A percentile compares a stretch with the other conserved stretches of the same genome.
These are phyloP conservation scores for Leptomonas pyrrhocoris DNA, from an alignment of 208 protist genomes.

Conservation along the genomic window DNA sequence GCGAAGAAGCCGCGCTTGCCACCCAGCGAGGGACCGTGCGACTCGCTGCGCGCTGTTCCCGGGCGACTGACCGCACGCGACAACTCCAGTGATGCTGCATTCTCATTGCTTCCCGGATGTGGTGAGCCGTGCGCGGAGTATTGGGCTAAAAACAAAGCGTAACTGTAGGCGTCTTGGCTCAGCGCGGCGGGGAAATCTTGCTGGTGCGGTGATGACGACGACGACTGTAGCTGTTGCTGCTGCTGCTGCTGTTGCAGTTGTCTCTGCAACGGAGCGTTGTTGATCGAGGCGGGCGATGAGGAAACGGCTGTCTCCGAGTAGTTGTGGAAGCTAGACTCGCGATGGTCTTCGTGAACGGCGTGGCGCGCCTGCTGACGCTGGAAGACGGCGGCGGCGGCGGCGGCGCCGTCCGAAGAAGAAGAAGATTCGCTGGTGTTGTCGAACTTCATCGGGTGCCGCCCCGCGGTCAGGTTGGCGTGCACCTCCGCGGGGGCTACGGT, in stretches of 20 bases:
- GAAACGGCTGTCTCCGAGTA: constrained; percentile 14
- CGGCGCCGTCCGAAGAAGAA: constrained; percentile 12
- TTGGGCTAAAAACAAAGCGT: constrained; percentile 26
- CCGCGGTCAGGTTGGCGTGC: background rate
- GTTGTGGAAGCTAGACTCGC: constrained; percentile 33
- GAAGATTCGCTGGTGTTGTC: constrained; percentile 11
- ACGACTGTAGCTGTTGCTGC: background rate
- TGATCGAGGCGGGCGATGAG: constrained; percentile 9
- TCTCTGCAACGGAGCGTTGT: background rate
- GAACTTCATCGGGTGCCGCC: background rate
- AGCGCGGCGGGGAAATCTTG: constrained; percentile 2
- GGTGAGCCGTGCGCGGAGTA: constrained; percentile 22
- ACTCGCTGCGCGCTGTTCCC: constrained; percentile 11
- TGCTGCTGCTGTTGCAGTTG: background rate
- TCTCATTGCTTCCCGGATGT: background rate
- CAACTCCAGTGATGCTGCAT: constrained; percentile 14
- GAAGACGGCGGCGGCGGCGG: constrained; percentile 3
- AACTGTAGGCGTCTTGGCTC: constrained; percentile 32
- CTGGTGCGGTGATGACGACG: background rate
- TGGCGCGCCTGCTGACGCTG: background rate
- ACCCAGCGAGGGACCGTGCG: constrained; percentile 1
- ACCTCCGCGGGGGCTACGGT: background rate
- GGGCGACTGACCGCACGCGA: constrained; percentile 9
- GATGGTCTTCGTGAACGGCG: constrained; percentile 1
- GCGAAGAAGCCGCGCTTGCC: constrained; percentile 12